phyloP scores from a whole-genome alignment of 139 green algal genomes.

The Coelastrella sp. region DNA sequence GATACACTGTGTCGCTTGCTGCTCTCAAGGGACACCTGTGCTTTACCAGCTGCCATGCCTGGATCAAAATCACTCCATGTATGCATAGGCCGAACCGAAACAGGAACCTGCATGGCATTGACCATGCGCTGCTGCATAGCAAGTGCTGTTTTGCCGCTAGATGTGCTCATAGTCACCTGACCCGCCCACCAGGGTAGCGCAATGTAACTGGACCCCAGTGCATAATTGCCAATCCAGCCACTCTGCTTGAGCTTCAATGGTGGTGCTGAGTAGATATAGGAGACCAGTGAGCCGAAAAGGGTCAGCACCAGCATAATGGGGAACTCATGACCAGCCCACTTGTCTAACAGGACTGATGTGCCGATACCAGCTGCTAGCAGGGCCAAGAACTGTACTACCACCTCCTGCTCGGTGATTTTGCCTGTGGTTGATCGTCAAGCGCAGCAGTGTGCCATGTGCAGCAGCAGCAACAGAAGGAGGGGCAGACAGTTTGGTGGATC shows the following conservation, averaged over 20 bases:
- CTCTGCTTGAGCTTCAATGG: slow-evolving; percentile 98
- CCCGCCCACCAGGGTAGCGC: slow-evolving; percentile 96
- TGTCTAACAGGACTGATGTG: slow-evolving; percentile 86
- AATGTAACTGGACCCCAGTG: slow-evolving; percentile 94
- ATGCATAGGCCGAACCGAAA: too few relatives aligned
- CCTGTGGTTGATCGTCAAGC: slow-evolving; percentile 59
- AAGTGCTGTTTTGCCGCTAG: not conserved
- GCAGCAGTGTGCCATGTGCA: too few relatives aligned
- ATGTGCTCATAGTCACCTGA: slow-evolving; percentile 70
- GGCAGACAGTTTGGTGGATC: not conserved
- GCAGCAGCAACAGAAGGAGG: not conserved
- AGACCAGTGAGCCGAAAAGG: slow-evolving; percentile 95
- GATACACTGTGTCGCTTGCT: too few relatives aligned
- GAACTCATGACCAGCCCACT: slow-evolving; percentile 74
- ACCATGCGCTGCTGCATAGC: too few relatives aligned
- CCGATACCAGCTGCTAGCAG: slow-evolving; percentile 91
- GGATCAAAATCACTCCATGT: too few relatives aligned
- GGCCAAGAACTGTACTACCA: slow-evolving; percentile 89
- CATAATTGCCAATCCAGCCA: slow-evolving; percentile 97
- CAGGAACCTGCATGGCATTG: too few relatives aligned
- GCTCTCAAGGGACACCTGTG: too few relatives aligned
- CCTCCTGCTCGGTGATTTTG: slow-evolving; percentile 85
- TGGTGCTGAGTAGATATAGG: slow-evolving; percentile 98
- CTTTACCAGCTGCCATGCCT: too few relatives aligned
- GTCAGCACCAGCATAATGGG: slow-evolving; percentile 81